Evolutionary conservation across 192 early-diverging fungal genomes (phyloP).

Genomic region (Geosiphon pyriformis): DNA sequence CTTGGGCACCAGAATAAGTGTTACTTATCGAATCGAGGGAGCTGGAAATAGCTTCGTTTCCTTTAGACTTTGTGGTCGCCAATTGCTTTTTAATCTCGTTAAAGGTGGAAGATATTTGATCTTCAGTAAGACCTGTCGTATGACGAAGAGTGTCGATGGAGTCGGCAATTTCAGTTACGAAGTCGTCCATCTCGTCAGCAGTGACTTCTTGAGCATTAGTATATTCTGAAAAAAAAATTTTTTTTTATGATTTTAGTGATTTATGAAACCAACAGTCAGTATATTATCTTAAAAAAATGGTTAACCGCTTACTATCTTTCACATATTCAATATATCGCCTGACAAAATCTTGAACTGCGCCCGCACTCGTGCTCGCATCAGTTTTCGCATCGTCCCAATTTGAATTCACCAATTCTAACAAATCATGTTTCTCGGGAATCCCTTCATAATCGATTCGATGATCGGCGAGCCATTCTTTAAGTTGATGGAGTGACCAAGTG

Average conservation of each 20-base stretch:
- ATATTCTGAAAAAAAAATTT: not conserved
- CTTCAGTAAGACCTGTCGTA: not conserved
- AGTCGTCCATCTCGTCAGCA: not conserved
- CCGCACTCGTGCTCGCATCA: not conserved
- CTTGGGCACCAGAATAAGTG: not conserved
- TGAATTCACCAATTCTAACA: not conserved
- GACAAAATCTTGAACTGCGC: constrained; percentile 2
- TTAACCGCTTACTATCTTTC: constrained; percentile 4
- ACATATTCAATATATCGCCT: not conserved
- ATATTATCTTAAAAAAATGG: no score
- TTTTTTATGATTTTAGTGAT: no score
- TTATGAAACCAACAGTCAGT: no score
- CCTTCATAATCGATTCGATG: constrained; percentile 1
- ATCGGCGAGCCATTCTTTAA: constrained; percentile 22
- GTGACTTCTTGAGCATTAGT: not conserved
- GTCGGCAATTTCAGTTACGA: not conserved
- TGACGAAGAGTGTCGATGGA: constrained; percentile 1
- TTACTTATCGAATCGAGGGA: not conserved
- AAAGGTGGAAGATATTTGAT: constrained; percentile 2
- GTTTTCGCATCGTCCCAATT: not conserved
- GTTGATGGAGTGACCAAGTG: constrained; percentile 8
- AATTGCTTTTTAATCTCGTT: not conserved
- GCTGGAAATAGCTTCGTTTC: not conserved
- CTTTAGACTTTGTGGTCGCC: not conserved
- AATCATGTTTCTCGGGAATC: constrained; percentile 15